These are phyloP conservation scores for Letharia columbiana DNA, from an alignment of 495 filamentous ascomycete genomes.

Conservation along the genomic window DNA sequence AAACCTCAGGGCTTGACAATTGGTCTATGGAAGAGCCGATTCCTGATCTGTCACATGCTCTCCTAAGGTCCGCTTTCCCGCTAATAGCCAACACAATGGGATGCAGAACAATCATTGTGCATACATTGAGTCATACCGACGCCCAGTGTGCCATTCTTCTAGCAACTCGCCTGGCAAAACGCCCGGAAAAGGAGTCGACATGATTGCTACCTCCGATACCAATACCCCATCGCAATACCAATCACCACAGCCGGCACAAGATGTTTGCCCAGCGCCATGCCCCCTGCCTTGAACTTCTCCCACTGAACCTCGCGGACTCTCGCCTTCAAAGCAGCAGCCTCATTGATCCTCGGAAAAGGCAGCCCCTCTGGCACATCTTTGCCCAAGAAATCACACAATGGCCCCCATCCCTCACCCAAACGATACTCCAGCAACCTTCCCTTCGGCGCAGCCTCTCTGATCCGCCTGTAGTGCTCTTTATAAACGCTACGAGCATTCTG, in stretches of 20 bases:
- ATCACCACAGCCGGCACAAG: not conserved
- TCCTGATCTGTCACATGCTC: not conserved
- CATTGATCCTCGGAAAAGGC: slow-evolving; percentile 15
- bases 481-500: slow-evolving; percentile 1
- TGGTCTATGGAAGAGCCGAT: not conserved
- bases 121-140: not conserved
- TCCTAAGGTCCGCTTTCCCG: not conserved
- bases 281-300: not conserved
- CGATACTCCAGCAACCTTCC: slow-evolving; percentile 34
- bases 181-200: not conserved
- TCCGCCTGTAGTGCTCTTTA: slow-evolving; percentile 12
- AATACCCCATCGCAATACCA: slow-evolving; percentile 4
- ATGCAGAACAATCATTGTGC: not conserved
- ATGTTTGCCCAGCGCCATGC: not conserved
- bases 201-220: not conserved
- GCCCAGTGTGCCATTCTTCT: not conserved
- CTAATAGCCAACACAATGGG: not conserved
- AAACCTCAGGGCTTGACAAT: not conserved
- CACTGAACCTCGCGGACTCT: not conserved
- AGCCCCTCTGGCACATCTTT: slow-evolving; percentile 34
- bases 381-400: slow-evolving; percentile 37
- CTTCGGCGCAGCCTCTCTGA: slow-evolving; percentile 28
- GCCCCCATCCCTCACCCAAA: slow-evolving; percentile 40
- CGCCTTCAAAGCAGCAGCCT: not conserved
- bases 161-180: not conserved